Base-by-base conservation (phyloP, 2,329 filamentous ascomycete genomes). In the Nigrospora oryzae region DNA sequence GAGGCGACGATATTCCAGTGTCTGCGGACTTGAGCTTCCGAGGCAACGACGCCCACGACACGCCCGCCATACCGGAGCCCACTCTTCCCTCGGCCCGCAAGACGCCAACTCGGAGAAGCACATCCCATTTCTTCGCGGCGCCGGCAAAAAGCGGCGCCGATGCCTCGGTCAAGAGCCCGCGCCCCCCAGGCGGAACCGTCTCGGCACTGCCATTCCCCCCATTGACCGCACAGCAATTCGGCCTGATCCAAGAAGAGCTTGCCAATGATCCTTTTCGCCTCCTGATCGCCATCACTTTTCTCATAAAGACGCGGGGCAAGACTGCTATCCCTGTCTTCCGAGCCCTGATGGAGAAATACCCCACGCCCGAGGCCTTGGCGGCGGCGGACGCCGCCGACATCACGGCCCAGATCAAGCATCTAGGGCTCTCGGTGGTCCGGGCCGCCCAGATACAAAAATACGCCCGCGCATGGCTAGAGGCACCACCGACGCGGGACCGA, bases 171-270 rank as follows among this genome's bases (percentile, higher is more conserved):
- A 65, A 59, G 35, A 45, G 47, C 13, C 56, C 56, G 30, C 62
- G 66, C 8, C 65, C 68, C 3, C 62, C 61, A 2, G 62, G 67
- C 11, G 70, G 71, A 10, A 70, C 64, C 2, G 58, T 82, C 10
- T 77, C 79, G 0, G 67, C 68, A 19, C 68, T 83, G 12, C 76
- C 77, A 3, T 87, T 91, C 51, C 86, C 88, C 1, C 75, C 81
- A 0, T 76, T 89, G 32, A 71, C 74, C 8, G 70, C 77, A 0
- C 58, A 71, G 0, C 62, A 57, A 6, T 95, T 95, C 58, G 89
- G 89, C 0, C 74, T 96, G 2, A 80, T 95, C 34, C 90, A 96
- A 60, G 90, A 95, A 60, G 76, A 83, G 51, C 76, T 95, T 14
- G 80, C 81, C 2, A 63, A 77, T 41, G 75, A 89, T 46, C 85